These are phyloP conservation scores for Austroboletus novae-zelandiae DNA, from an alignment of 1,284 basidiomycete species.

Conservation along the genomic window DNA sequence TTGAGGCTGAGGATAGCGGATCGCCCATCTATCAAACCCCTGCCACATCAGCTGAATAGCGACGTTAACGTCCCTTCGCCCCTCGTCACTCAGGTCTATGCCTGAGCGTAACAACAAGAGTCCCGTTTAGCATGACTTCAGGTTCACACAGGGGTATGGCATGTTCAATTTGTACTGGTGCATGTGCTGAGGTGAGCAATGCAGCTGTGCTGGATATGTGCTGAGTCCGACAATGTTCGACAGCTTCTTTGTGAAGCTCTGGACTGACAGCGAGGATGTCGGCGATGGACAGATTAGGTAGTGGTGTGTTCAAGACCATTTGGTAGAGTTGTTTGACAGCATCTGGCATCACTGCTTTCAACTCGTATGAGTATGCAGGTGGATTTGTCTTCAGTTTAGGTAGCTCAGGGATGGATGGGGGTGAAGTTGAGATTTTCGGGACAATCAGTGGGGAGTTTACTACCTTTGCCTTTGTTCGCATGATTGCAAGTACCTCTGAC, in stretches of 20 bases:
- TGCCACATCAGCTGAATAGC: too few relatives aligned
- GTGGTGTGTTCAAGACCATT: background rate
- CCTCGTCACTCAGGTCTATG: too few relatives aligned
- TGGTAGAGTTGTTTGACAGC: background rate
- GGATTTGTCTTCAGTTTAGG: background rate
- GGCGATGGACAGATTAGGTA: constrained; percentile 8
- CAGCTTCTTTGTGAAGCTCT: constrained; percentile 9
- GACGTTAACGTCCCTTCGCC: too few relatives aligned
- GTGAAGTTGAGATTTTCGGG: too few relatives aligned
- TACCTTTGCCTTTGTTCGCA: too few relatives aligned
- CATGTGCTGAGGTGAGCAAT: background rate
- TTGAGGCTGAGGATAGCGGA: too few relatives aligned
- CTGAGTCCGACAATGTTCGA: constrained; percentile 9
- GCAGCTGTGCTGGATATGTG: background rate
- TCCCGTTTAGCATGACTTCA: background rate
- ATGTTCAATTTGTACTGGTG: constrained; percentile 1
- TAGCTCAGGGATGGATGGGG: background rate
- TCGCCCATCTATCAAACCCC: too few relatives aligned
- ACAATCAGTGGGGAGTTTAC: too few relatives aligned
- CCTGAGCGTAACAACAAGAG: too few relatives aligned
- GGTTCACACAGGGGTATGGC: background rate
- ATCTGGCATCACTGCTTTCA: background rate
- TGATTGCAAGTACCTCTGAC: too few relatives aligned
- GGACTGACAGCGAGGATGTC: constrained; percentile 17
- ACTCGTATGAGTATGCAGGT: constrained; percentile 8